phyloP scores from a whole-genome alignment of 345 rosid genomes.

The Kernera saxatilis region DNA sequence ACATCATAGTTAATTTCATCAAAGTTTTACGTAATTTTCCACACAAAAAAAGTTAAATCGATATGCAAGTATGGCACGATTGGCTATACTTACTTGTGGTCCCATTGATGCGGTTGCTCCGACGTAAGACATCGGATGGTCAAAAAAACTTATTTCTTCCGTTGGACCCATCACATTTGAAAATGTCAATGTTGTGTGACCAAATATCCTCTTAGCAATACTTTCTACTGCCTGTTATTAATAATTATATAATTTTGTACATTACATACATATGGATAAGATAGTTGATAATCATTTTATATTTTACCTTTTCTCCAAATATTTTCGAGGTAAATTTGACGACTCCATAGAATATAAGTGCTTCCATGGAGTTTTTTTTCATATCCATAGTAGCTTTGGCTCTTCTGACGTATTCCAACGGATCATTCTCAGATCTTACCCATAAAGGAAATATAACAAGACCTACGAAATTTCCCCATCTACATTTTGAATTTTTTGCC shows the following conservation, averaged over 20 bases:
- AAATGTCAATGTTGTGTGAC: constrained; percentile 41
- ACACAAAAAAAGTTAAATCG: background rate
- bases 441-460: constrained; percentile 37
- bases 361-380: constrained; percentile 43
- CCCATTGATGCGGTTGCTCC: constrained; percentile 47
- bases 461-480: constrained; percentile 50
- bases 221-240: constrained; percentile 27
- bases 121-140: constrained; percentile 44
- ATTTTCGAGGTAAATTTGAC: constrained; percentile 11
- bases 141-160: constrained; percentile 48
- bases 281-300: background rate
- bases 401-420: constrained; percentile 36
- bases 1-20: background rate
- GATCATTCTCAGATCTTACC: constrained; percentile 30
- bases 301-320: constrained; percentile 35
- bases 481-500: constrained; percentile 30
- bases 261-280: background rate
- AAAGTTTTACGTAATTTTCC: background rate
- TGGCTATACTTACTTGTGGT: constrained; percentile 39
- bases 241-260: background rate
- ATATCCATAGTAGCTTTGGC: constrained; percentile 42
- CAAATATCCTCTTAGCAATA: constrained; percentile 22
- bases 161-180: constrained; percentile 48
- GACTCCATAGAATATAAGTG: background rate
- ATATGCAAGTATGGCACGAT: background rate